phyloP scores from a whole-genome alignment of 2,329 filamentous ascomycete species.

The Elsinoe perseae region DNA sequence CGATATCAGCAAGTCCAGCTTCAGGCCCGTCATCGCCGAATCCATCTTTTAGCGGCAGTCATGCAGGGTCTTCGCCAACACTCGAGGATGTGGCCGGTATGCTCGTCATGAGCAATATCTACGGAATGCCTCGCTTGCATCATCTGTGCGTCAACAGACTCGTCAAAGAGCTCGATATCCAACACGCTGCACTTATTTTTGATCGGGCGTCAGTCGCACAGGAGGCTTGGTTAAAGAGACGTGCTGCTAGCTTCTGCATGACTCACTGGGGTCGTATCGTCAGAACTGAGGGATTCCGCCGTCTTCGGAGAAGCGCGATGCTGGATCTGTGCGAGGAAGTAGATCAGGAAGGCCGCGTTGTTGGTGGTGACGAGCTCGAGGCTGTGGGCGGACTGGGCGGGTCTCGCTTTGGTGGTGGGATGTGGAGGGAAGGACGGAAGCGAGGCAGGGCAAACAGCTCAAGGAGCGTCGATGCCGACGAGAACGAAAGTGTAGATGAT shows the following conservation, averaged over 20 bases:
- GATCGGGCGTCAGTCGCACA: constrained; percentile 83
- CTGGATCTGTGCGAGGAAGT: constrained; percentile 91
- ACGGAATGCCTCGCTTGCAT: constrained; percentile 89
- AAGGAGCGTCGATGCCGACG: constrained; percentile 30
- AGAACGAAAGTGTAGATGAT: constrained; percentile 24
- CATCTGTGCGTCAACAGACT: constrained; percentile 86
- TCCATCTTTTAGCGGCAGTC: constrained; percentile 9
- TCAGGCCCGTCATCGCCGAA: constrained; percentile 19
- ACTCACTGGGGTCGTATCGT: constrained; percentile 93
- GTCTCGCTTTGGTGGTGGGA: constrained; percentile 38
- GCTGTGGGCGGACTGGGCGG: constrained; percentile 48
- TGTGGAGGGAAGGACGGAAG: constrained; percentile 35
- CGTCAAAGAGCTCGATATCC: constrained; percentile 82
- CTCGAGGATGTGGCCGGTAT: constrained; percentile 86
- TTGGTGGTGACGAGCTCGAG: constrained; percentile 78
- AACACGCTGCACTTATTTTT: constrained; percentile 93
- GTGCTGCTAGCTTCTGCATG: constrained; percentile 81
- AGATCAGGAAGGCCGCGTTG: constrained; percentile 82
- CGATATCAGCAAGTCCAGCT: constrained; percentile 48
- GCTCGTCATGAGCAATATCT: constrained; percentile 95
- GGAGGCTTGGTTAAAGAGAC: constrained; percentile 87
- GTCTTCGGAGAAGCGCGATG: constrained; percentile 67
- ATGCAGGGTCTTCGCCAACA: constrained; percentile 38
- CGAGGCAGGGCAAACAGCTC: constrained; percentile 37
- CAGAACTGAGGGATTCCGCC: constrained; percentile 77